Base-by-base conservation (phyloP, 495 filamentous ascomycete species). In the Penicillium simplicissimum region DNA sequence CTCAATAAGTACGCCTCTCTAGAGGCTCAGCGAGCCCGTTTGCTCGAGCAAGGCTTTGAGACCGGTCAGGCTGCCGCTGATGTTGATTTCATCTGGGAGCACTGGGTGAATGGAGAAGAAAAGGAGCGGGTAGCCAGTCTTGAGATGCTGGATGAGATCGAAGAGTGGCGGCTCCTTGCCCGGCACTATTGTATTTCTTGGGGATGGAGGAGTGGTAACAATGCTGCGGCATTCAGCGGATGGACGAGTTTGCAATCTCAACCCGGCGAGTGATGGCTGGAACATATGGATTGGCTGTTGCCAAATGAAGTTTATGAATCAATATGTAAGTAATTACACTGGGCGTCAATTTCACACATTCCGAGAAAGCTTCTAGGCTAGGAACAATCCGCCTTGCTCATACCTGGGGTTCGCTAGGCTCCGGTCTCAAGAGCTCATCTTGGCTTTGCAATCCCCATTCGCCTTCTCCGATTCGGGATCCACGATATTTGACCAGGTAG, bases 111-210 rank as follows among this genome's bases (percentile, higher is more conserved):
- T 0, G 76, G 81, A 9, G 76, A 72, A n/a, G 95, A 98, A 77
- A 94, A 90, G 70, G 89, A 89, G 66, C 79, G 95, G 62, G 86
- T 98, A 4, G 86, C 88, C 51, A 69, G 74, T 25, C 72, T 97
- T 56, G 95, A 98, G 74, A 90, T 93, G 80, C 69, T 98, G 63
- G 95, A 98, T 80, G 95, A 98, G 75, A 84, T 96, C 57, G 95
- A 98, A 76, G 95, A 98, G 77, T 97, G 94, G 93, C 78, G 85
- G 67, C 71, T 98, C 70, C 72, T 98, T 66, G 91, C 92, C 5
- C 82, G 82, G 60, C 95, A 98, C 80, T 98, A 98, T 74, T 88
- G 93, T 63, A 82, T 98, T 57, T 88, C 82, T 10, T 97, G 94
- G 94, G 93, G 85, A 0, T 91, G 88, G 88, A 80, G 84, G 53